Percentiles rank a stretch among this genome's conserved stretches.
These are phyloP conservation scores for Ascochyta fabae DNA, from an alignment of 2,329 filamentous ascomycete genomes.

Conservation along the genomic window DNA sequence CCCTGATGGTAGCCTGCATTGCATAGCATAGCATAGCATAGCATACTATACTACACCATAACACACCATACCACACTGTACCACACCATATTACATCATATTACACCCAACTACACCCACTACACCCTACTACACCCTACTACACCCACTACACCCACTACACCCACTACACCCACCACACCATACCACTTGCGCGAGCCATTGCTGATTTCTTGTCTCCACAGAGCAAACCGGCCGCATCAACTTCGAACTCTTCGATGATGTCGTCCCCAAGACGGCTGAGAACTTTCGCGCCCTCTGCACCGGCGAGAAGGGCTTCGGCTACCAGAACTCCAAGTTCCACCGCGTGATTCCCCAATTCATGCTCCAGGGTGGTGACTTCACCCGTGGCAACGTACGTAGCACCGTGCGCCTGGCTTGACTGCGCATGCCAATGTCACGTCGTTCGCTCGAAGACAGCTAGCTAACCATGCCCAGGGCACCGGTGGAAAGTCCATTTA, in stretches of 20 bases:
- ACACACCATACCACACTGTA: no score
- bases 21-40: neutral
- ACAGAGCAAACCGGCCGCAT: constrained; percentile 78
- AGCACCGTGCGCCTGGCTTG: constrained; percentile 3
- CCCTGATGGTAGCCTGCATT: neutral
- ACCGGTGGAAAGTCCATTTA: constrained; percentile 95
- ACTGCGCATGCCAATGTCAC: neutral
- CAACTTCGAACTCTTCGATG: constrained; percentile 87
- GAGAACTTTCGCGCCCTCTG: constrained; percentile 86
- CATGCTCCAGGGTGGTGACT: constrained; percentile 97
- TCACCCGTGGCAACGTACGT: constrained; percentile 88
- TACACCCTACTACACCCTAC: no score
- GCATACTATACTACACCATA: neutral
- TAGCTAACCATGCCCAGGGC: constrained; percentile 62
- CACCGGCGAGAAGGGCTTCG: constrained; percentile 80
- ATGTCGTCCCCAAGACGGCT: constrained; percentile 85
- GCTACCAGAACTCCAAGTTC: constrained; percentile 84
- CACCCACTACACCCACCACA: no score
- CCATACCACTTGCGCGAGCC: no score
- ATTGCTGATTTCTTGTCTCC: constrained; percentile 23
- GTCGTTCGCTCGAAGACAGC: neutral
- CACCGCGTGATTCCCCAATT: constrained; percentile 92
- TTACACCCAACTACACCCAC: no score
- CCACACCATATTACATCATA: no score
- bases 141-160: no score